Conservation (phyloP, 1,284 basidiomycete genomes). For the Rhodotorula sp. region DNA sequence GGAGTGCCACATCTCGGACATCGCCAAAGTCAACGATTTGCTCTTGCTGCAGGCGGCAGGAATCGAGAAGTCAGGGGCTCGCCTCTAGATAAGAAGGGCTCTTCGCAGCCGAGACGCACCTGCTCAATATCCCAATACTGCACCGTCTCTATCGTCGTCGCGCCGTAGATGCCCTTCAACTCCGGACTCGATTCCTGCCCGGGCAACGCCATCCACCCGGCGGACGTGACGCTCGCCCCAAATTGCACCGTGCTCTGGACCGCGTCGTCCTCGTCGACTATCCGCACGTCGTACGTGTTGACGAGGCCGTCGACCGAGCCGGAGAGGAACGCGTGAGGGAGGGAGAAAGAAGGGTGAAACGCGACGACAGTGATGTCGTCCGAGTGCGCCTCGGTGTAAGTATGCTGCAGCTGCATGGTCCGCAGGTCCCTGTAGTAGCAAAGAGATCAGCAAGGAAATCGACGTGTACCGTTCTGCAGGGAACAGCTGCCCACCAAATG, state of each 20-base stretch:
- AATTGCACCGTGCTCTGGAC: constrained; percentile 46
- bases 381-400: constrained; percentile 55
- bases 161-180: constrained; percentile 35
- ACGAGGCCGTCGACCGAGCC: constrained; percentile 54
- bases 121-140: constrained; percentile 40
- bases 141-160: constrained; percentile 44
- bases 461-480: not conserved
- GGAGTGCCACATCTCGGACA: constrained; percentile 37
- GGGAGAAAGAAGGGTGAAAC: constrained; percentile 50
- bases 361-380: constrained; percentile 55
- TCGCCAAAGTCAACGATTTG: constrained; percentile 35
- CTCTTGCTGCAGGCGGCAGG: constrained; percentile 20
- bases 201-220: constrained; percentile 41
- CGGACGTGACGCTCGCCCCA: constrained; percentile 35
- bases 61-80: not conserved
- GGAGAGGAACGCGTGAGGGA: constrained; percentile 51
- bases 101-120: constrained; percentile 18
- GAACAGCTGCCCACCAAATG: constrained; percentile 49
- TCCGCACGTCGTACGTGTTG: constrained; percentile 51
- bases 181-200: constrained; percentile 18
- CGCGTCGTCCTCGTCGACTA: constrained; percentile 55
- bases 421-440: constrained; percentile 49
- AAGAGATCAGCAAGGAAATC: not conserved
- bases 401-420: constrained; percentile 49
- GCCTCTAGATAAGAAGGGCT: not conserved